These are phyloP conservation scores for Fusarium chuoi DNA, from an alignment of 2,329 filamentous ascomycete genomes.

Conservation along the genomic window DNA sequence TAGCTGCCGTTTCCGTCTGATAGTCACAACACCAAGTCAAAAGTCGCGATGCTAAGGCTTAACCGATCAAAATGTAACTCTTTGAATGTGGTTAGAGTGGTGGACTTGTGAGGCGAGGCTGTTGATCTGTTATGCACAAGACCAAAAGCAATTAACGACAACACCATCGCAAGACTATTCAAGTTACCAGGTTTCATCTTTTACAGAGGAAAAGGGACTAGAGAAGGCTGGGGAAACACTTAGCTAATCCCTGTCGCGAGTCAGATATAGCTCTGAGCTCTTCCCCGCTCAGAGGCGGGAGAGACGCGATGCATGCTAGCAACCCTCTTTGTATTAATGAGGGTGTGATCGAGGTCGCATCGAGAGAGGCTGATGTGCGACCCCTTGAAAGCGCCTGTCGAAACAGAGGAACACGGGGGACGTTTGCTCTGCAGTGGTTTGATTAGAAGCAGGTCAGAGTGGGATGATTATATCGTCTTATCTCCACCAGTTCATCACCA, in stretches of 20 bases:
- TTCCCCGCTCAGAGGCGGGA: conserved; percentile 16
- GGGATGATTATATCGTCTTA: conserved; percentile 29
- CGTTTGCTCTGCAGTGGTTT: neutral
- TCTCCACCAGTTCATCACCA: conserved; percentile 28
- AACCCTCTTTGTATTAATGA: neutral
- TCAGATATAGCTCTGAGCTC: conserved; percentile 9
- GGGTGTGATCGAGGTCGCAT: conserved; percentile 23
- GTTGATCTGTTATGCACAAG: conserved; percentile 1
- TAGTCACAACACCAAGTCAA: conserved; percentile 24
- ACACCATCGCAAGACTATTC: neutral
- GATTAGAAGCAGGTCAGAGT: conserved; percentile 3
- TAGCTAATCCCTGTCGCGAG: neutral
- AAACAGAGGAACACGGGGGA: conserved; percentile 19
- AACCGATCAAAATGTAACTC: neutral
- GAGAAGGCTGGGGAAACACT: neutral
- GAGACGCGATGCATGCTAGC: conserved; percentile 2
- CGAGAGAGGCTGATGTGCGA: conserved; percentile 9
- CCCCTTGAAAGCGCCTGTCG: neutral
- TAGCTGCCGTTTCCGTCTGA: conserved; percentile 27
- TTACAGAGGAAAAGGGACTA: no score
- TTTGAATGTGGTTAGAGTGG: neutral
- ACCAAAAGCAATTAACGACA: neutral
- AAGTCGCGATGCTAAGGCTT: conserved; percentile 7
- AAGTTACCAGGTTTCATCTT: no score
- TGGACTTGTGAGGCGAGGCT: neutral